Conservation (phyloP, 1,284 basidiomycete genomes). For the Schizophyllum amplum region DNA sequence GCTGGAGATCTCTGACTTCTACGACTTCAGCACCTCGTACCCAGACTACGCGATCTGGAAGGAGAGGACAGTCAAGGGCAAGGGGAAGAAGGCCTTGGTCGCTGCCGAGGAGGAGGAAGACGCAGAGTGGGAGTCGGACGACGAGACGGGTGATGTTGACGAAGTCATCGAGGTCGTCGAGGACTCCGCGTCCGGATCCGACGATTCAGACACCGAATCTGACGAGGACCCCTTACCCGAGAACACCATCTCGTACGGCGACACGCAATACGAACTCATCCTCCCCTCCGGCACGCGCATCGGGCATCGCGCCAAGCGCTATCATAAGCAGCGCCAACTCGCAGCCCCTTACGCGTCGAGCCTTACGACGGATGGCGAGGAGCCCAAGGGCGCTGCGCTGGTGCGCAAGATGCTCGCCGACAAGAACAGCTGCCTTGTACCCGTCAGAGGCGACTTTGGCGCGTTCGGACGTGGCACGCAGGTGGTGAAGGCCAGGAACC, state of each 20-base stretch:
- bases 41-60: conserved; percentile 39
- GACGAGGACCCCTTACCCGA: conserved; percentile 39
- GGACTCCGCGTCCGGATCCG: conserved; percentile 22
- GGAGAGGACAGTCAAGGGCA: conserved; percentile 20
- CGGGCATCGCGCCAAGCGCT: conserved; percentile 85
- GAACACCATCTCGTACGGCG: conserved; percentile 60
- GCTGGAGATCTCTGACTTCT: conserved; percentile 88
- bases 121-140: conserved; percentile 59
- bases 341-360: conserved; percentile 11
- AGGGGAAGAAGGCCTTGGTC: conserved; percentile 22
- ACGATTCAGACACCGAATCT: conserved; percentile 27
- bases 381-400: conserved; percentile 64
- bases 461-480: conserved; percentile 76
- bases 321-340: conserved; percentile 42
- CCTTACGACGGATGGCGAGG: conserved; percentile 34
- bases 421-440: conserved; percentile 77
- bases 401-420: conserved; percentile 72
- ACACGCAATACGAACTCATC: conserved; percentile 83
- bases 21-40: conserved; percentile 85
- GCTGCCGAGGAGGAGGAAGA: conserved; percentile 29
- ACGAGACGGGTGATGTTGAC: conserved; percentile 42
- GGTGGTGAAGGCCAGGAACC: conserved; percentile 86
- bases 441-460: conserved; percentile 79
- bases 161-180: conserved; percentile 41
- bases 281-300: conserved; percentile 90